Base-by-base conservation (phyloP, 306 rosid genomes). In the Vicia faba region DNA sequence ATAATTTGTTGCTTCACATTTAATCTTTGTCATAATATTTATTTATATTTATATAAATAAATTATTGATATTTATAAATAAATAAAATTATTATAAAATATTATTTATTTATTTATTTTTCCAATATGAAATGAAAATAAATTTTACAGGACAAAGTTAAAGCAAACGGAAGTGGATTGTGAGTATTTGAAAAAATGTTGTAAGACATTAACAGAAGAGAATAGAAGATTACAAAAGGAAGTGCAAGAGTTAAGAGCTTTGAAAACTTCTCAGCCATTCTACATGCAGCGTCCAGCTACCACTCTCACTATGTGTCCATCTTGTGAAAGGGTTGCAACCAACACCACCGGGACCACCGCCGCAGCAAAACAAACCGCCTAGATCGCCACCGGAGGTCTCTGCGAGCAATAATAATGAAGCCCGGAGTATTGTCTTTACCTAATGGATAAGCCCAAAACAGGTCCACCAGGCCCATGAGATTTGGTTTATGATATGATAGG, bases 251-350 rank as follows among this genome's bases (percentile, higher is more conserved):
- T 95, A 11, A 85, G 99, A 83, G 95, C 96, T 49, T 81, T 95
- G 56, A 95, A 95, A 75, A 70, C 89, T 4, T 80, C 88, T 31
- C 90, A 88, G 29, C 95, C 99, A 25, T 95, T 86, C 48, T 88
- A 82, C 82, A 90, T 86, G 96, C 99, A 90, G 33, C 95, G 84
- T 40, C 99, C 99, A 12, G 96, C 99, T 31, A 95, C 99, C 54
- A 95, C 99, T 0, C 99, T 95, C 73, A 95, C 99, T 16, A 88
- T 95, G 97, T 95, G 99, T 54, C 97, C 99, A 23, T 85, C 99
- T 2, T 95, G 99, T 15, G 97, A 95, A 74, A 84, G 95, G 0
- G 90, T 87, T 7, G 88, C 85, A 28, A 79, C 91, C 87, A 74
- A 50, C 50, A 46, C 82, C 58, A 26, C 84, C 61, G 69, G 70